Base-by-base conservation (phyloP, 2,329 filamentous ascomycete genomes). In the Phoma sp. region DNA sequence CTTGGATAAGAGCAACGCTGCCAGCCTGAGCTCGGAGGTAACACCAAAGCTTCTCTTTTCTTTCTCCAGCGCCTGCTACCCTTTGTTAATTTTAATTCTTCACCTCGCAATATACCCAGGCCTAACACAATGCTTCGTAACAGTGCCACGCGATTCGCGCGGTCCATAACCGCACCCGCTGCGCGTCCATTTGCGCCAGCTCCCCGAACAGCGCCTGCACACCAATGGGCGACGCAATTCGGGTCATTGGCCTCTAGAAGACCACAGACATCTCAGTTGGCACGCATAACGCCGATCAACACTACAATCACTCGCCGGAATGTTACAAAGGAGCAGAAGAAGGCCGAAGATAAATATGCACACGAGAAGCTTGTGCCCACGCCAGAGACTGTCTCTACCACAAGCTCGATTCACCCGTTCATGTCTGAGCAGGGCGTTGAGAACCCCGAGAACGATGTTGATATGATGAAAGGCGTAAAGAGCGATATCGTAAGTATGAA, bases 321-420 rank as follows among this genome's bases (percentile, higher is more conserved):
- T 13, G 57, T 76, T 29, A 70, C 74, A 33, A 77, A 80, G 57
- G 75, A 75, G 52, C 82, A 89, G 61, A 75, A 71, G 37, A 78
- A 88, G 60, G 76, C 76, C 27, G 88, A 90, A 70, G 79, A 80
- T 41, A 77, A 81, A 59, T 64, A 85, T 7, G 80, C 74, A 10
- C 64, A 86, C 42, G 69, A 84, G 68, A 82, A 82, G 66, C 75
- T 92, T n/a, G 69, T 83, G 52, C 67, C 83, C 2, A 74, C 83
- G 25, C 89, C 89, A 0, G 83, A 84, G 35, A 71, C 77, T 6
- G 88, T 92, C 0, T 83, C 86, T 0, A 74, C 75, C 22, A 79
- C 79, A 37, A 92, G 88, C 10, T 69, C 72, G 3, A 74, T 71
- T 4, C 78, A 78, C 54, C 74, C 75, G 1, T 53, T 80, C 13